A percentile compares a stretch with the other conserved stretches of the same genome.
phyloP scores from a whole-genome alignment of 2,329 filamentous ascomycete species.

The Xylaria sp. region DNA sequence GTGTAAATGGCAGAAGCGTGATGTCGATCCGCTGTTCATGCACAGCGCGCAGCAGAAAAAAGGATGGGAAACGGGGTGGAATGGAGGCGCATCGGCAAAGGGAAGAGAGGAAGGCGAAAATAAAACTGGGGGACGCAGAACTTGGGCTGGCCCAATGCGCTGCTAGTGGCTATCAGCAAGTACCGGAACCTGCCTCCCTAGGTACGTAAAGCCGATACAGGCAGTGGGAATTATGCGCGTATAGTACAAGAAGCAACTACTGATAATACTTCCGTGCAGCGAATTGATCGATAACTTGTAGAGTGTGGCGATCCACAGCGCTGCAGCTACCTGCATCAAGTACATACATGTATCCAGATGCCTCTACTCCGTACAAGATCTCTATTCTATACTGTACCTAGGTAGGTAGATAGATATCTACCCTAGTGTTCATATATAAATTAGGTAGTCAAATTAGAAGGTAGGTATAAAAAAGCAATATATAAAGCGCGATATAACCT shows the following conservation, averaged over 20 bases:
- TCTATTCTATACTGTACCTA: no score
- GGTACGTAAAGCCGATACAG: neutral
- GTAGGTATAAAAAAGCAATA: no score
- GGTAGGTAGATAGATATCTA: neutral
- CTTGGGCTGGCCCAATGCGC: slow-evolving; percentile 39
- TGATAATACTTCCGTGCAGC: neutral
- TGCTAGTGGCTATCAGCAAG: slow-evolving; percentile 1
- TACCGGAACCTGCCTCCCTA: neutral
- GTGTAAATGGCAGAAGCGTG: slow-evolving; percentile 9
- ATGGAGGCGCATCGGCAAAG: slow-evolving; percentile 32
- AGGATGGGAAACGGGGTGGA: slow-evolving; percentile 25
- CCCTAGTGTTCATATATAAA: no score
- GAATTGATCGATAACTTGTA: neutral
- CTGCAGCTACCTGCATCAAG: neutral
- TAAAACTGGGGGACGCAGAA: slow-evolving; percentile 46
- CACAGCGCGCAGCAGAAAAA: slow-evolving; percentile 33
- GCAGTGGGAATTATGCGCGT: neutral
- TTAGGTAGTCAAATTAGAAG: no score
- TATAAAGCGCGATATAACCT: no score
- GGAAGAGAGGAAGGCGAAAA: slow-evolving; percentile 35
- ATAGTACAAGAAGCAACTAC: neutral
- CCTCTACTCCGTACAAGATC: no score
- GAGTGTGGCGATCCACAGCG: slow-evolving; percentile 1
- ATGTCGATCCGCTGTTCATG: slow-evolving; percentile 29
- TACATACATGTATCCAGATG: no score